A percentile compares a stretch with the other conserved stretches of the same genome.
phyloP scores from a whole-genome alignment of 768 basidiomycete genomes.

The Tubosaeta sp. region DNA sequence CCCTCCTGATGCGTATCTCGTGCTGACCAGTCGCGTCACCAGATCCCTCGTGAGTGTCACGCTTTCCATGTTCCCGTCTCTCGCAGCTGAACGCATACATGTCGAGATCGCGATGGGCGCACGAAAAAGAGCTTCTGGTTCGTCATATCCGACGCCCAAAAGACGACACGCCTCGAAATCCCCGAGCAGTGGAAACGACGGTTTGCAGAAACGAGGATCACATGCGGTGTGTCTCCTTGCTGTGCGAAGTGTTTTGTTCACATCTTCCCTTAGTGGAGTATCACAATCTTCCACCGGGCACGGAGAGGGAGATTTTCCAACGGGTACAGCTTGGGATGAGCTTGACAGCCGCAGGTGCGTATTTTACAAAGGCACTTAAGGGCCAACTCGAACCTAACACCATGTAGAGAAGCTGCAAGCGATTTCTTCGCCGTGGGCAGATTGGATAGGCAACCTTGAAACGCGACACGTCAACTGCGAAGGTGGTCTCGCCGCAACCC shows the following conservation, averaged over 20 bases:
- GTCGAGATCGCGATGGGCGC: slow-evolving; percentile 49
- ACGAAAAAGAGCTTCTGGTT: slow-evolving; percentile 66
- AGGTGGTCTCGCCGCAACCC: slow-evolving; percentile 50
- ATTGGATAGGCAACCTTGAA: slow-evolving; percentile 62
- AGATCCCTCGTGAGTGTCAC: slow-evolving; percentile 52
- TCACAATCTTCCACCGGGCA: slow-evolving; percentile 43
- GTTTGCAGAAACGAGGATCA: slow-evolving; percentile 57
- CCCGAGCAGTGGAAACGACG: slow-evolving; percentile 47
- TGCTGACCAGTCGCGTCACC: slow-evolving; percentile 8
- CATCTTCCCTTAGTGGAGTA: slow-evolving; percentile 57
- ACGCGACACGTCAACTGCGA: slow-evolving; percentile 52
- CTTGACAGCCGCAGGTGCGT: slow-evolving; percentile 64
- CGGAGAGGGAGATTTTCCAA: slow-evolving; percentile 78
- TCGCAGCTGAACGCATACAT: slow-evolving; percentile 11
- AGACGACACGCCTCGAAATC: slow-evolving; percentile 43
- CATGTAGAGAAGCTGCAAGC: slow-evolving; percentile 73
- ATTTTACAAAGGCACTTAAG: neutral
- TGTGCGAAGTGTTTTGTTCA: neutral
- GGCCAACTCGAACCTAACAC: neutral
- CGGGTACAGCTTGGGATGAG: slow-evolving; percentile 78
- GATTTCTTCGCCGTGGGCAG: slow-evolving; percentile 64
- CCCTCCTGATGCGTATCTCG: neutral
- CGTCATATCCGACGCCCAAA: slow-evolving; percentile 46
- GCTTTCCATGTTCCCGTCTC: neutral
- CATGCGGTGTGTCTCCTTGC: slow-evolving; percentile 50